Conservation (phyloP, 2,329 filamentous ascomycete genomes). For the Arthrobotrys iridis region DNA sequence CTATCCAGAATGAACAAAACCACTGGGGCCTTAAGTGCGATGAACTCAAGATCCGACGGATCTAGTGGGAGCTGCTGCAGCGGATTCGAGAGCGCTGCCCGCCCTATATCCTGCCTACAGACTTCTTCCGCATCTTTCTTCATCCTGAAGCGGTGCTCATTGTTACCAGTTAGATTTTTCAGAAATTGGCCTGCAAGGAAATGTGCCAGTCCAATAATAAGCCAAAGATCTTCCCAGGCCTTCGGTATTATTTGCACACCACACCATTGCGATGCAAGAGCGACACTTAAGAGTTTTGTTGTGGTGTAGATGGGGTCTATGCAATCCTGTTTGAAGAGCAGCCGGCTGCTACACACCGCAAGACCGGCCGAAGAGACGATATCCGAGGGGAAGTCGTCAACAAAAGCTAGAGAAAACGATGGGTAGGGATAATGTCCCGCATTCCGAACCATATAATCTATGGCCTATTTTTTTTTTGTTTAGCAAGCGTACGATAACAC, state of each 20-base stretch:
- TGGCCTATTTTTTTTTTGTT: constrained; percentile 65
- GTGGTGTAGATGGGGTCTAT: constrained; percentile 85
- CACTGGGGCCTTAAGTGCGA: constrained; percentile 87
- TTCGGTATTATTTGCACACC: constrained; percentile 91
- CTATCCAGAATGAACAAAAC: constrained; percentile 95
- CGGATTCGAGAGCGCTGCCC: constrained; percentile 60
- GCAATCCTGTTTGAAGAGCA: constrained; percentile 85
- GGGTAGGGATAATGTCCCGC: constrained; percentile 92
- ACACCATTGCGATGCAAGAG: constrained; percentile 90
- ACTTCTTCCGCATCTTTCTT: constrained; percentile 85
- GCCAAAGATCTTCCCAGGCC: constrained; percentile 82
- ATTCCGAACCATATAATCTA: constrained; percentile 89
- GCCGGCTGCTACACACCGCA: constrained; percentile 83
- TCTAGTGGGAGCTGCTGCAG: constrained; percentile 75
- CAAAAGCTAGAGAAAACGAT: constrained; percentile 91
- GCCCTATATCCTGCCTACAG: constrained; percentile 81
- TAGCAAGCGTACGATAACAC: constrained; percentile 1
- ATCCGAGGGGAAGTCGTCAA: constrained; percentile 84
- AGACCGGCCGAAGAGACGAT: constrained; percentile 81
- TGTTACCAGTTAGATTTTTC: constrained; percentile 88
- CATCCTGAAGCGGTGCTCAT: constrained; percentile 90
- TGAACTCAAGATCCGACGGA: constrained; percentile 86
- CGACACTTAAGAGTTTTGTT: constrained; percentile 81
- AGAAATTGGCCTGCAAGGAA: constrained; percentile 96
- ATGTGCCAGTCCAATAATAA: constrained; percentile 86